Base-by-base conservation (phyloP, 306 rosid genomes). In the Vicia villosa region DNA sequence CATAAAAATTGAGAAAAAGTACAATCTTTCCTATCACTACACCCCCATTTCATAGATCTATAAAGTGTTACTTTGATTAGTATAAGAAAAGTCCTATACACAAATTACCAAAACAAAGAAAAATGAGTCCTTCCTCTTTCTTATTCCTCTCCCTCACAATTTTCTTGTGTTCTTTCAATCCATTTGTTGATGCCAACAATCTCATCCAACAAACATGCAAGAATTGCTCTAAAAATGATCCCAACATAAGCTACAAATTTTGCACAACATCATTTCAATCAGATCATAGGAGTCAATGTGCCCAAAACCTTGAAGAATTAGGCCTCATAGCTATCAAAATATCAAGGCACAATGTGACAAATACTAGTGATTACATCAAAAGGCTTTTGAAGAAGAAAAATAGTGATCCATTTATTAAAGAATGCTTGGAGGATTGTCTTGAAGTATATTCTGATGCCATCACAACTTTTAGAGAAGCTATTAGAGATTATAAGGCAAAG, bases 241-340 rank as follows among this genome's bases (percentile, higher is more conserved):
- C 94, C 8, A 87, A 87, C 77, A 57, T 89, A 22, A 81, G 59
- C 79, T 85, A 74, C 93, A 81, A 73, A 30, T 91, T 87, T 82
- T 91, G 97, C 61, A 24, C 52, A 10, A 15, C 64, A 10, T 83
- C 97, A 2, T 78, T 91, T 51, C 69, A 74, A 64, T 77, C 91
- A 1, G 76, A 71, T 6, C 80, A 71, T 1, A 52, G 51, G 4
- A 72, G 82, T 58, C 58, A 22, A 36, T 1, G 12, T 4, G 64
- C 13, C 41, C 46, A 72, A 57, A 76, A 66, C 67, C 87, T 91
- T 47, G 63, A 37, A 7, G 21, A 78, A 21, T 82, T 91, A 3
- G 94, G 97, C 5, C 71, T 61, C 43, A 32, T 82, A 74, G 72
- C 94, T 4, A 69, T 89, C 73, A 76, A 77, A n/a, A 32, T 91